phyloP scores from a whole-genome alignment of 257 asterid species.

The Solanum dulcamara region DNA sequence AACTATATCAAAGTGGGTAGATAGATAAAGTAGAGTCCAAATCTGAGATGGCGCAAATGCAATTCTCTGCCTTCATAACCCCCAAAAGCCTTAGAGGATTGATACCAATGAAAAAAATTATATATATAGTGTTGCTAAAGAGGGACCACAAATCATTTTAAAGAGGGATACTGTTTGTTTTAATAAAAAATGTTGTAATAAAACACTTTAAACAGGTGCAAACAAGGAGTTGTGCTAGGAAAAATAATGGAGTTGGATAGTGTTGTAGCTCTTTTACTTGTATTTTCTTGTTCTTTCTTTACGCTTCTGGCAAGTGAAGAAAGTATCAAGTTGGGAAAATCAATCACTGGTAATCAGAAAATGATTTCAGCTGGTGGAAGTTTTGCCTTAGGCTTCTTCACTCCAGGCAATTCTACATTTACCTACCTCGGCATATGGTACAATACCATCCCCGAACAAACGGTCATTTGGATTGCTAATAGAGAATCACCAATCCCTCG shows the following conservation, averaged over 20 bases:
- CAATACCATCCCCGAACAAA: neutral
- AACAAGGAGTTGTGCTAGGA: neutral
- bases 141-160: neutral
- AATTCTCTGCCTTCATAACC: no score
- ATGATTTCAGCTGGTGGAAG: neutral
- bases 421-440: conserved; percentile 2
- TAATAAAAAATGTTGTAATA: neutral
- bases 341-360: neutral
- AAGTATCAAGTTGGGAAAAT: neutral
- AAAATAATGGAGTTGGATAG: neutral
- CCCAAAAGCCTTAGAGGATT: no score
- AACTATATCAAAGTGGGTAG: neutral
- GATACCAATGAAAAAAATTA: no score
- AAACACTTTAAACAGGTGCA: neutral
- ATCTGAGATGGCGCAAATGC: no score
- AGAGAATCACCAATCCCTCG: neutral
- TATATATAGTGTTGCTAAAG: neutral
- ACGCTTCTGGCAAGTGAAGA: neutral
- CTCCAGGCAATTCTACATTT: neutral
- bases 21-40: neutral
- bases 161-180: neutral
- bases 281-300: neutral
- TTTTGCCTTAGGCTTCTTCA: conserved; percentile 7
- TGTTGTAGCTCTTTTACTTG: neutral
- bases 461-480: conserved; percentile 3